Base-by-base conservation (phyloP, 768 basidiomycete species). In the Boletales sp. region DNA sequence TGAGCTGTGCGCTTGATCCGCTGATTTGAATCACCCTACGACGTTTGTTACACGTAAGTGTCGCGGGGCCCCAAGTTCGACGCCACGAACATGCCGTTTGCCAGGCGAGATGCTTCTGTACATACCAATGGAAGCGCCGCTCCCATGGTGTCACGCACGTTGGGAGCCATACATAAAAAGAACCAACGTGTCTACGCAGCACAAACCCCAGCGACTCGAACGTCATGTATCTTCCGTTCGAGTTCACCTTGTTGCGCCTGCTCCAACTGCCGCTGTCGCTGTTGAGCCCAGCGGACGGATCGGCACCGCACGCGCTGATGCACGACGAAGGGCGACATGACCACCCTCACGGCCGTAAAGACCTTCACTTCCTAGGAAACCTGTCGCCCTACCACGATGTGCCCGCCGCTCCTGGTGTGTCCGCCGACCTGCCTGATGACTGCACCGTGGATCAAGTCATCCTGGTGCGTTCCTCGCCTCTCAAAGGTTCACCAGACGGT, bases 371-470 rank as follows among this genome's bases (percentile, higher is more conserved):
- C 17, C 61, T 75, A 14, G 73, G 68, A 31, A 72, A 64, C 43
- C 36, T 74, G 43, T 61, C 71, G 2, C 72, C 74, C 2, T 75
- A 75, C 55, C 62, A 63, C n/a, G 58, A 58, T 40, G 68, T 66
- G 5, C 65, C 67, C 15, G 42, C 55, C 8, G 56, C 64, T 34
- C 52, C 37, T 27, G 68, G 67, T 11, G 56, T 71, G 41, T 52
- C 56, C 30, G 57, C 27, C 14, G 51, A 63, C 34, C 55, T 74
- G 17, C 71, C 74, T n/a, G 56, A 46, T 19, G 74, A 74, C 56
- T 74, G 73, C 47, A 60, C 45, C 21, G 67, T 75, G n/a, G 68
- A 72, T 29, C 72, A 70, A 59, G 69, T 74, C 47, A 62, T 72
- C 57, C 53, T 73, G 56, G 74, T 74, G 52, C 47, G 64, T 47